Conservation (phyloP, 1,284 basidiomycete species). For the Ustilago cynodontis region DNA sequence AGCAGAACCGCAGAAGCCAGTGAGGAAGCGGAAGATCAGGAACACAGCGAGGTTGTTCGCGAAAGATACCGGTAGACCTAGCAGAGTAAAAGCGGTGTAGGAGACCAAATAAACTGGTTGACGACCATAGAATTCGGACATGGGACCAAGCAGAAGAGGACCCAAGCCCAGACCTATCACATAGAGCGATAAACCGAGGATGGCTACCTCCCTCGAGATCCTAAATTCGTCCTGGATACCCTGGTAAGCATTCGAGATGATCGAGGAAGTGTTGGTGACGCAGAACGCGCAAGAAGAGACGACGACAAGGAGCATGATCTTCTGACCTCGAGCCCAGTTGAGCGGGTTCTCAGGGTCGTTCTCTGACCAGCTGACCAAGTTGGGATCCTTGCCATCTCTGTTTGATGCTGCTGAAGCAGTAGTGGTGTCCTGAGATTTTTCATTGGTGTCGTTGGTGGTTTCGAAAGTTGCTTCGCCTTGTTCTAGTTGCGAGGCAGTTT, state of each 20-base stretch:
- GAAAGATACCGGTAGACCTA: slow-evolving; percentile 57
- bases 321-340: slow-evolving; percentile 38
- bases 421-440: neutral
- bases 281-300: slow-evolving; percentile 47
- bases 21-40: slow-evolving; percentile 66
- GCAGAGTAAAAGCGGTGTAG: slow-evolving; percentile 50
- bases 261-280: slow-evolving; percentile 56
- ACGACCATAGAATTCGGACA: slow-evolving; percentile 75
- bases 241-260: slow-evolving; percentile 62
- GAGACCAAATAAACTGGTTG: slow-evolving; percentile 57
- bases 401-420: neutral
- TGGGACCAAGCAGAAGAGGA: slow-evolving; percentile 73
- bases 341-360: slow-evolving; percentile 52
- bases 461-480: neutral
- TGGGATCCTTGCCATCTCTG: slow-evolving; percentile 26
- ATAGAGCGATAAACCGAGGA: slow-evolving; percentile 80
- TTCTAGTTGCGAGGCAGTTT: slow-evolving; percentile 21
- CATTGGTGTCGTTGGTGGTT: neutral
- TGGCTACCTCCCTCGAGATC: slow-evolving; percentile 78
- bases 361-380: slow-evolving; percentile 43
- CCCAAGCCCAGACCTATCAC: slow-evolving; percentile 72
- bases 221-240: slow-evolving; percentile 74
- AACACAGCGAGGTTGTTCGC: slow-evolving; percentile 65
- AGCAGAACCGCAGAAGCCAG: slow-evolving; percentile 65
- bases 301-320: slow-evolving; percentile 42